phyloP scores from a whole-genome alignment of 768 basidiomycete species.

The Tylopilus plumbeoviolaceoides region DNA sequence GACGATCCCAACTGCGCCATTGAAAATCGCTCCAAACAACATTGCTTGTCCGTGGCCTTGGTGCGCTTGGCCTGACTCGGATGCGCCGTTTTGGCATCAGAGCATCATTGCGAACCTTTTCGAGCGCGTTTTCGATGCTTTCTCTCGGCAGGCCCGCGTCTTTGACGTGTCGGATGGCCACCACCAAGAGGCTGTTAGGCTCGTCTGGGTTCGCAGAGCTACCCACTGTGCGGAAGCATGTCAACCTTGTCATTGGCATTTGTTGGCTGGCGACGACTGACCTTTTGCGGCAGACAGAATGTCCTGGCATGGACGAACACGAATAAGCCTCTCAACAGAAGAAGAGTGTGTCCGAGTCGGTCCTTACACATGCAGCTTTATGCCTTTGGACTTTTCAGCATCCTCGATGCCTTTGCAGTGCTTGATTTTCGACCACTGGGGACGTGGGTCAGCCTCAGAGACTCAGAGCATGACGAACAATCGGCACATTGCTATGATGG shows the following conservation, averaged over 20 bases:
- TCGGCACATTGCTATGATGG: slow-evolving; percentile 39
- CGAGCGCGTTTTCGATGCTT: slow-evolving; percentile 61
- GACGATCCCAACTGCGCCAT: no score
- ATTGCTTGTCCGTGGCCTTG: no score
- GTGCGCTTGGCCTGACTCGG: no score
- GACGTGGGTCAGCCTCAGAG: slow-evolving; percentile 4
- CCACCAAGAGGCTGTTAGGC: slow-evolving; percentile 51
- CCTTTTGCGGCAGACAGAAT: slow-evolving; percentile 58
- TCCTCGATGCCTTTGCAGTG: slow-evolving; percentile 61
- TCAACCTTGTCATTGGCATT: not conserved
- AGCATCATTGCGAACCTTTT: slow-evolving; percentile 37
- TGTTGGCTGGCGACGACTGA: slow-evolving; percentile 20
- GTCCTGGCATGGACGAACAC: slow-evolving; percentile 39
- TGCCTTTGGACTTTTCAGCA: slow-evolving; percentile 52
- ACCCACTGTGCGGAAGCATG: slow-evolving; percentile 38
- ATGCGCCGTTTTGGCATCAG: no score
- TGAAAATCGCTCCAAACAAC: no score
- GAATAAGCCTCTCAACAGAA: not conserved
- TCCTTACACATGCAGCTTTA: slow-evolving; percentile 50
- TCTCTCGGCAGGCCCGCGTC: slow-evolving; percentile 62
- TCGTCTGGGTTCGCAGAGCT: slow-evolving; percentile 51
- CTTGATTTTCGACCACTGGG: slow-evolving; percentile 76
- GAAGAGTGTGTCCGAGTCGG: not conserved
- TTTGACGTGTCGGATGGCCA: slow-evolving; percentile 52
- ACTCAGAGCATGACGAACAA: not conserved